Percentiles rank a stretch among this genome's conserved stretches.
These are phyloP conservation scores for Tetrapyrgos nigripes DNA, from an alignment of 1,284 basidiomycete species.

Conservation along the genomic window DNA sequence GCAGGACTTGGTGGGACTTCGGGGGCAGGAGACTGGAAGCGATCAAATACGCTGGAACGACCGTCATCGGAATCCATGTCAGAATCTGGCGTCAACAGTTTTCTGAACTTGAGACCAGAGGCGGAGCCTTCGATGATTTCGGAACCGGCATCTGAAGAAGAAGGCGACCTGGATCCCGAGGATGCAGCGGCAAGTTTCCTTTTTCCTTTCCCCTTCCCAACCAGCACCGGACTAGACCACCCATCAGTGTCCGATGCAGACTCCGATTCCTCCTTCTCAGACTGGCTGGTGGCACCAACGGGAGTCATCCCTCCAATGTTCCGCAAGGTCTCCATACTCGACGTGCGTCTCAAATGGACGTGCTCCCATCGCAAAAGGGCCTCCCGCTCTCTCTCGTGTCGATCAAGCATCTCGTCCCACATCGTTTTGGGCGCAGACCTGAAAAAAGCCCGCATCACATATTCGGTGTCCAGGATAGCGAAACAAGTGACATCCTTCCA, in stretches of 20 bases:
- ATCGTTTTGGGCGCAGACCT: slow-evolving; percentile 41
- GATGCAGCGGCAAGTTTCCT: background rate
- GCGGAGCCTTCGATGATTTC: background rate
- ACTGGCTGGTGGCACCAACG: background rate
- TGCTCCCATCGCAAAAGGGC: slow-evolving; percentile 61
- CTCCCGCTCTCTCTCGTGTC: slow-evolving; percentile 65
- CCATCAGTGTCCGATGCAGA: background rate
- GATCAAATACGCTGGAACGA: background rate
- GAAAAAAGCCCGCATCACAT: slow-evolving; percentile 44
- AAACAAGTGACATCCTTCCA: slow-evolving; percentile 68
- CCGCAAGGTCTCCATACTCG: slow-evolving; percentile 44
- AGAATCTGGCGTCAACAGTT: background rate
- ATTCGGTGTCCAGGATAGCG: slow-evolving; percentile 68
- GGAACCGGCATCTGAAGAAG: background rate
- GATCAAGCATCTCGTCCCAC: slow-evolving; percentile 69
- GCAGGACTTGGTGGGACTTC: background rate
- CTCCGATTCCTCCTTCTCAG: background rate
- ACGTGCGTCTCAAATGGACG: slow-evolving; percentile 32
- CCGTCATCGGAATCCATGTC: background rate
- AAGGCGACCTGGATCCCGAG: background rate
- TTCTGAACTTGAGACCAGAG: background rate
- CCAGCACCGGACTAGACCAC: background rate
- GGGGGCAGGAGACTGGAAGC: background rate
- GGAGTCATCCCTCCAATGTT: background rate
- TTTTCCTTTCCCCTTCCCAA: background rate